Evolutionary conservation across 2,329 filamentous ascomycete genomes (phyloP).

Genomic region (Chaetomium olivaceum): DNA sequence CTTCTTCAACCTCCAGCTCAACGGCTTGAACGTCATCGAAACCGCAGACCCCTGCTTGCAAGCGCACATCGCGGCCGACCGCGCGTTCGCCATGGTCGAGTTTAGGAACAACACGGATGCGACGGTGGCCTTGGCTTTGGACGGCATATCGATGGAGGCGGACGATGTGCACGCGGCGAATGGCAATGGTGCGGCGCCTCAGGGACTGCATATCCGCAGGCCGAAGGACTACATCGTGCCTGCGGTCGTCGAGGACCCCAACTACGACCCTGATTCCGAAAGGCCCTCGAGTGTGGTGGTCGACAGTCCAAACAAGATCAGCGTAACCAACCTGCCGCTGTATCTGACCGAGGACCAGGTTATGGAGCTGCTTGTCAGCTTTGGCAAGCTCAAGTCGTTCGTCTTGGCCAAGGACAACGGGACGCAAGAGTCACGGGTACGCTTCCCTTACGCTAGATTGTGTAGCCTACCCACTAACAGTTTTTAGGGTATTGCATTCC

Average conservation of each 20-base stretch:
- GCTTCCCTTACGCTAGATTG: slow-evolving; percentile 37
- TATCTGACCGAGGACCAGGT: slow-evolving; percentile 92
- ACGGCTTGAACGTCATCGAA: slow-evolving; percentile 90
- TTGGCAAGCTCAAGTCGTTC: slow-evolving; percentile 92
- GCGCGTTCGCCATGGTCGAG: slow-evolving; percentile 81
- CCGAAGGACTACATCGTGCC: slow-evolving; percentile 98
- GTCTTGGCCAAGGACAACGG: slow-evolving; percentile 82
- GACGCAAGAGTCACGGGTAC: slow-evolving; percentile 83
- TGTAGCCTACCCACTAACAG: slow-evolving; percentile 34
- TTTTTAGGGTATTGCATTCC: slow-evolving; percentile 86
- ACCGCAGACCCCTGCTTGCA: slow-evolving; percentile 81
- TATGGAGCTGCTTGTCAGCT: slow-evolving; percentile 82
- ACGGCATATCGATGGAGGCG: slow-evolving; percentile 85
- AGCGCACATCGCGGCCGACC: slow-evolving; percentile 77
- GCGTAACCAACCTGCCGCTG: slow-evolving; percentile 82
- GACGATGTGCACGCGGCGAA: slow-evolving; percentile 58
- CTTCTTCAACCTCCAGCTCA: slow-evolving; percentile 96
- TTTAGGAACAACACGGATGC: slow-evolving; percentile 87
- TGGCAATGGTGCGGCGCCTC: slow-evolving; percentile 52
- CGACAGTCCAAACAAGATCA: slow-evolving; percentile 94
- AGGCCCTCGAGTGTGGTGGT: slow-evolving; percentile 78
- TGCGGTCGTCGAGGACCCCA: slow-evolving; percentile 69
- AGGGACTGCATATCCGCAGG: slow-evolving; percentile 73
- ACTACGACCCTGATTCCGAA: slow-evolving; percentile 65
- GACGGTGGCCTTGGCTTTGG: slow-evolving; percentile 85